Evolutionary conservation across 2,329 filamentous ascomycete genomes (phyloP), one percentile per base, ranked within the genome.

Genomic region (Penicillium sp.): DNA sequence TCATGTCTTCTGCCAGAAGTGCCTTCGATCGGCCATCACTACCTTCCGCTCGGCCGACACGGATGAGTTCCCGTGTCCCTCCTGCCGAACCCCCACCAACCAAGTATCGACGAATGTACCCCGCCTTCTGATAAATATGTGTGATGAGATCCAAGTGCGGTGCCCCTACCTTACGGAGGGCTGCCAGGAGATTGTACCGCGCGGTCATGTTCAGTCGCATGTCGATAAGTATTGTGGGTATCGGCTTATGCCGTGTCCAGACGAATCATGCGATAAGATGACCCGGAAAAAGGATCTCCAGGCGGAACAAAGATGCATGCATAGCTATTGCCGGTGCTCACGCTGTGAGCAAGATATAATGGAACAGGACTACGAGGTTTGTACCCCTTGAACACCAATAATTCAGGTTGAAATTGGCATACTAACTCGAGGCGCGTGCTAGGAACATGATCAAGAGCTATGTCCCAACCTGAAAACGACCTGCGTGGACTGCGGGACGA

Each of bases 1-100:
- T 59, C 85, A 87, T 71, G 81, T 83, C 59, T 87, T 87, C 72
- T 87, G 85, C 71, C 74, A 78, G 50, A 77, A 81, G 21, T 87
- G 85, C 64, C 75, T 87, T 55, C 77, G 77, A 47, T 73, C 77
- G 40, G 77, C 77, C 13, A 79, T 80, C 65, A 74, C 67, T 33
- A 71, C 65, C 21, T 69, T 71, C 49, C 61, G 57, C 42, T 65
- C 62, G 58, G 52, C 64, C 54, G 61, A 60, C 40, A 65, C 68
- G 44, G 65, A 71, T 13, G 67, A 72, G 26, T 76, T 75, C 59
- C 77, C 74, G 29, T 87, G 84, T 71, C 84, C 84, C 43, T 81
- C 80, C 3, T 87, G 84, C 66, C 81, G 84, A 34, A 77, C 77
- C 37, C 74, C 77, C 36, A 69, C 75, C 16, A 63, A 61, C 45